phyloP scores from a whole-genome alignment of 331 rosid genomes.

The Arachis monticola region DNA sequence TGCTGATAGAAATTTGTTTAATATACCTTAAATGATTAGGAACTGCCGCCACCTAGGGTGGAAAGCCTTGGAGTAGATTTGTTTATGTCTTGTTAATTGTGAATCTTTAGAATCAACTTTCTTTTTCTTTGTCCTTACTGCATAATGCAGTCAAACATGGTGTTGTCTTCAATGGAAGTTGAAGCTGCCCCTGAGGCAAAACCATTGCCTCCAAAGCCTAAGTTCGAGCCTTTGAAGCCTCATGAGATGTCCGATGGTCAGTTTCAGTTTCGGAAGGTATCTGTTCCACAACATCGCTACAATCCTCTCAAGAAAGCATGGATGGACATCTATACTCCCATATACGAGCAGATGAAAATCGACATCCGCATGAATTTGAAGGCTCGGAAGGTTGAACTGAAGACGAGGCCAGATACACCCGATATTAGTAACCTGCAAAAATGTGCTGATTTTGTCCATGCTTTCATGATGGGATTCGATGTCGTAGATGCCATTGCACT shows the following conservation, averaged over 20 bases:
- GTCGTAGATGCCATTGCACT: conserved; percentile 82
- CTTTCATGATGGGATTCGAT: conserved; percentile 86
- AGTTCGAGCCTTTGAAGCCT: conserved; percentile 75
- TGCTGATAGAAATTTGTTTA: neutral
- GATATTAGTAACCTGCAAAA: conserved; percentile 81
- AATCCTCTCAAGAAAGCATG: conserved; percentile 86
- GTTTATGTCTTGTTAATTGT: neutral
- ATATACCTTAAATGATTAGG: neutral
- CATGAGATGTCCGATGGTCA: conserved; percentile 87
- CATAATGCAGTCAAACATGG: conserved; percentile 60
- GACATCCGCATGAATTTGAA: conserved; percentile 85
- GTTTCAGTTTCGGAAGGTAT: conserved; percentile 78
- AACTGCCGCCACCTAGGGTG: neutral
- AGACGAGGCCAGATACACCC: conserved; percentile 82
- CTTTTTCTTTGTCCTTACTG: conserved; percentile 15
- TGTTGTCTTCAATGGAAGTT: conserved; percentile 67
- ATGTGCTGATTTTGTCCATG: conserved; percentile 91
- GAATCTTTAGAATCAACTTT: neutral
- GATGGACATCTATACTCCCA: conserved; percentile 82
- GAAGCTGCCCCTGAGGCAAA: conserved; percentile 48
- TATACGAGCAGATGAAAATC: conserved; percentile 82
- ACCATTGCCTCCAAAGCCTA: conserved; percentile 67
- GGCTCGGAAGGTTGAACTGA: conserved; percentile 80
- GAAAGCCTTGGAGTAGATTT: neutral
- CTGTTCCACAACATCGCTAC: conserved; percentile 84